A percentile compares a stretch with the other conserved stretches of the same genome.
Conservation (phyloP, 257 asterid species). For the Echium plantagineum region DNA sequence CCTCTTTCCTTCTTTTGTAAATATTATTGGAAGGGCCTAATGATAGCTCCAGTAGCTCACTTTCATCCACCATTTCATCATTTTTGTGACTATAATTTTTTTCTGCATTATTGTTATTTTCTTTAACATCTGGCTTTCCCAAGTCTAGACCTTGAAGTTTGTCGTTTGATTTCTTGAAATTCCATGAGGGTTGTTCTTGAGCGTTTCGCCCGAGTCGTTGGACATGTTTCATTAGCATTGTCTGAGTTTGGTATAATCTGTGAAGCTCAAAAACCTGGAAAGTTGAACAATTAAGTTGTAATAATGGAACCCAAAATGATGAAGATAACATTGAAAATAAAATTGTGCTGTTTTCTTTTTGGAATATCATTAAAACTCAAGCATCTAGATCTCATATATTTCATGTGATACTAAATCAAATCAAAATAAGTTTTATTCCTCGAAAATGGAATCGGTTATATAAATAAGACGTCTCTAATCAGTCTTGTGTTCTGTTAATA, state of each 20-base stretch:
- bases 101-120: conserved; percentile 3
- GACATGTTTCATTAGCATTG: conserved; percentile 53
- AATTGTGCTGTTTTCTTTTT: too few species aligned
- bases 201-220: conserved; percentile 9
- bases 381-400: not conserved
- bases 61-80: conserved; percentile 21
- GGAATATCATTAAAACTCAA: not conserved
- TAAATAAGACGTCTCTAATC: too few species aligned
- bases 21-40: conserved; percentile 45
- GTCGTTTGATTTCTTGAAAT: conserved; percentile 8
- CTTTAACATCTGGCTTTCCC: conserved; percentile 25
- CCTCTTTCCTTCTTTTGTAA: conserved; percentile 21
- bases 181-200: conserved; percentile 12
- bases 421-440: too few species aligned
- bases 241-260: conserved; percentile 70
- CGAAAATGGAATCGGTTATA: too few species aligned
- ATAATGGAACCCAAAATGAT: not conserved
- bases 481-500: too few species aligned
- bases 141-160: conserved; percentile 14
- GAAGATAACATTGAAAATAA: not conserved
- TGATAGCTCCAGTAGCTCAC: conserved; percentile 68
- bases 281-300: not conserved
- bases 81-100: not conserved
- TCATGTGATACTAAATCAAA: not conserved
- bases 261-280: conserved; percentile 81